These are phyloP conservation scores for Coemansia sp. DNA, from an alignment of 192 early-diverging fungal genomes.

Conservation along the genomic window DNA sequence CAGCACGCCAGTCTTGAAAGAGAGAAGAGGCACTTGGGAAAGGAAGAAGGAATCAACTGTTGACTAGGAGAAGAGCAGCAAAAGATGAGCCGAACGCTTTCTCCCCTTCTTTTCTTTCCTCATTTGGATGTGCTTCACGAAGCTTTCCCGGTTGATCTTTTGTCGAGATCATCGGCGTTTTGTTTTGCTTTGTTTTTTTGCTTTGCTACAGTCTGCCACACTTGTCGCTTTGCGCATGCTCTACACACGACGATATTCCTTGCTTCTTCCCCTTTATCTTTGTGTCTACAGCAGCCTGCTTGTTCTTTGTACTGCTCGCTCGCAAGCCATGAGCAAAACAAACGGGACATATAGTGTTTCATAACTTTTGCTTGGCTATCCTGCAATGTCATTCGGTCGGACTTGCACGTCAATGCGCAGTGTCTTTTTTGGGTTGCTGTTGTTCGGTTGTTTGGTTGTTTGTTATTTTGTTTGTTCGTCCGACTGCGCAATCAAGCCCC, in stretches of 20 bases:
- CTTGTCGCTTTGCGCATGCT: background rate
- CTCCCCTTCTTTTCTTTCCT: background rate
- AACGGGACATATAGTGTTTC: too few species aligned
- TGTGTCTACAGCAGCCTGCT: background rate
- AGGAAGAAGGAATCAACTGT: too few species aligned
- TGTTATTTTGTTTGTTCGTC: background rate
- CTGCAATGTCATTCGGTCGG: too few species aligned
- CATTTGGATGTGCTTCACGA: background rate
- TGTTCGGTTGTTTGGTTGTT: background rate
- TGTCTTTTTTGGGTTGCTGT: too few species aligned
- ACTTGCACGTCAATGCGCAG: too few species aligned
- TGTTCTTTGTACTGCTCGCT: background rate
- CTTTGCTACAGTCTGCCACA: background rate
- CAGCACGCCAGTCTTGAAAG: background rate
- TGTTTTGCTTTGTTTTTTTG: background rate
- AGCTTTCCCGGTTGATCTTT: too few species aligned
- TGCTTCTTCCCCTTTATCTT: background rate
- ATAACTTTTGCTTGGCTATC: too few species aligned
- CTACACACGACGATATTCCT: background rate
- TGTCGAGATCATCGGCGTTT: background rate
- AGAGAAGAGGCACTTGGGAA: background rate
- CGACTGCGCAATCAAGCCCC: slow-evolving; percentile 3
- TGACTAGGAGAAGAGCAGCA: background rate
- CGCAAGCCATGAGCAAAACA: background rate
- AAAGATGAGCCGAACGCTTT: background rate